These are phyloP conservation scores for Mortierella sp. DNA, from an alignment of 371 early-diverging fungal species.

Conservation along the genomic window DNA sequence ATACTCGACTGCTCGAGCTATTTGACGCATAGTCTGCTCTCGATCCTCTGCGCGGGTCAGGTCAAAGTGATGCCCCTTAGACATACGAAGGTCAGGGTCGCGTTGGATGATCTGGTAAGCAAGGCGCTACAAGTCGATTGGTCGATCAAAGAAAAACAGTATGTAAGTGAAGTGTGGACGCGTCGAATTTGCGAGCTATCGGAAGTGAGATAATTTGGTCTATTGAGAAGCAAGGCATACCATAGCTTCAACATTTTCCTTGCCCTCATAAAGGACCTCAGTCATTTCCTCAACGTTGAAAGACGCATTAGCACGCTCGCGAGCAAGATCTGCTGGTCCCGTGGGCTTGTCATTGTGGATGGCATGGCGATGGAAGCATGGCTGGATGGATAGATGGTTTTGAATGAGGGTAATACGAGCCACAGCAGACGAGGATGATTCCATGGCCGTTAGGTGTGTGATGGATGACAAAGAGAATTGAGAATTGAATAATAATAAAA, in stretches of 20 bases:
- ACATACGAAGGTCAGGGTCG: constrained; percentile 70
- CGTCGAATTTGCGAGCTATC: background rate
- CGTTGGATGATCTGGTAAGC: constrained; percentile 69
- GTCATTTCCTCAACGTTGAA: constrained; percentile 67
- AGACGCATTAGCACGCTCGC: constrained; percentile 68
- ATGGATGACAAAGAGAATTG: too few relatives aligned
- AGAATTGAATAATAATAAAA: too few relatives aligned
- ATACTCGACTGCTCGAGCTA: constrained; percentile 59
- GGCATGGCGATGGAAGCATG: constrained; percentile 45
- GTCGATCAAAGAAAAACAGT: background rate
- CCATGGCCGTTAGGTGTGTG: too few relatives aligned
- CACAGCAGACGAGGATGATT: constrained; percentile 32
- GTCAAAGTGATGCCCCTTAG: constrained; percentile 69
- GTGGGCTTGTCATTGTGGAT: constrained; percentile 57
- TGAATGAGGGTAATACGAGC: constrained; percentile 47
- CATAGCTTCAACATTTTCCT: constrained; percentile 57
- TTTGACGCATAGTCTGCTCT: constrained; percentile 76
- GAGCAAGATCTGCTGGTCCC: constrained; percentile 63
- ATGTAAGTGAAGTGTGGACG: background rate
- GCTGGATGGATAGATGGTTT: constrained; percentile 54
- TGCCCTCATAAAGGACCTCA: constrained; percentile 61
- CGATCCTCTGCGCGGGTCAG: constrained; percentile 68
- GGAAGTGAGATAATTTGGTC: too few relatives aligned
- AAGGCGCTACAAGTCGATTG: background rate
- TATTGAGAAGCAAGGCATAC: too few relatives aligned